Evolutionary conservation across 208 protist species (phyloP).

Genomic region (Histomonas meleagridis): DNA sequence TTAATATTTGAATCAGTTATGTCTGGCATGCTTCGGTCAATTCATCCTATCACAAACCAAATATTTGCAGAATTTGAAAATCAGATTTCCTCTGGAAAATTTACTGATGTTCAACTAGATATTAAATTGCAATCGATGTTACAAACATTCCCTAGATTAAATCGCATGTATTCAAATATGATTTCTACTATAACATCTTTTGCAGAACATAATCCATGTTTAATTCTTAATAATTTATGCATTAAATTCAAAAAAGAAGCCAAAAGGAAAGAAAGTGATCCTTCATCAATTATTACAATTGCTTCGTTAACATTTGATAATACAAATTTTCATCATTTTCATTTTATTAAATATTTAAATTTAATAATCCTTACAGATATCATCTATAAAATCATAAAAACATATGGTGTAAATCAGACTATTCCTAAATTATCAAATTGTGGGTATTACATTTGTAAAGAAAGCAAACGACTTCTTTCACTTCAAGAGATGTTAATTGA

Average conservation of each 20-base stretch:
- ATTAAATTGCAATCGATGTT: too few relatives aligned
- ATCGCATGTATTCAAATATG: not conserved
- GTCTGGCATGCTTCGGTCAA: too few relatives aligned
- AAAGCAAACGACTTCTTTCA: not conserved
- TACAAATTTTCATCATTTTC: constrained; percentile 5
- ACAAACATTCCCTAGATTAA: not conserved
- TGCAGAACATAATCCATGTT: not conserved
- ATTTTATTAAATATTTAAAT: not conserved
- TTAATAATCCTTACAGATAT: constrained; percentile 12
- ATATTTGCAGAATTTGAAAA: too few relatives aligned
- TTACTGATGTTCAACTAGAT: too few relatives aligned
- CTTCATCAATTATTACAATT: not conserved
- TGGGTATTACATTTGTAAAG: not conserved
- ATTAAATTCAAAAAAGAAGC: not conserved
- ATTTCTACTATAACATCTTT: not conserved
- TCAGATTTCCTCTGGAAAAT: too few relatives aligned
- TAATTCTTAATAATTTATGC: not conserved
- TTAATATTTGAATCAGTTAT: too few relatives aligned
- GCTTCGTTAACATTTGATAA: not conserved
- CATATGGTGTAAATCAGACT: not conserved
- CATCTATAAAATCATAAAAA: not conserved
- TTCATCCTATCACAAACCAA: too few relatives aligned
- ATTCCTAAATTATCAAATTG: not conserved
- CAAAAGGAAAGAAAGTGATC: not conserved
- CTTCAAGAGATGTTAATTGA: not conserved